Evolutionary conservation across 805 yeast species (phyloP).

Genomic region (Candida qinlingensis): DNA sequence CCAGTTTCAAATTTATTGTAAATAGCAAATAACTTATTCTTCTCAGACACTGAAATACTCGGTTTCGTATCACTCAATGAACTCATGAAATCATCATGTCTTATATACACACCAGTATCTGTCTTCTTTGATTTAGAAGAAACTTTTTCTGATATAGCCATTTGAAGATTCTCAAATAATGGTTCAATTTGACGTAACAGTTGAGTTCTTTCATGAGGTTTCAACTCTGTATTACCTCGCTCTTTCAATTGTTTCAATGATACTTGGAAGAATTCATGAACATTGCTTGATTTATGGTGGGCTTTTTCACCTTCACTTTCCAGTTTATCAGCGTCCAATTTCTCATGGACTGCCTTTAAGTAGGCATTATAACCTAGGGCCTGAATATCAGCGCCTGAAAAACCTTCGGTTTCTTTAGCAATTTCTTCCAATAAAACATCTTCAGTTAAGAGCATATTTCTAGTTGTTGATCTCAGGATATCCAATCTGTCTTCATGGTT

Average conservation of each 20-base stretch:
- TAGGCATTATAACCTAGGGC: constrained; percentile 90
- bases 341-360: constrained; percentile 74
- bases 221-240: constrained; percentile 17
- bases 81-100: constrained; percentile 47
- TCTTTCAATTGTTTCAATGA: constrained; percentile 19
- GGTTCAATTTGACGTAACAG: constrained; percentile 39
- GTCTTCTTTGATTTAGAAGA: constrained; percentile 7
- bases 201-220: constrained; percentile 37
- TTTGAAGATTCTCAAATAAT: constrained; percentile 15
- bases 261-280: constrained; percentile 40
- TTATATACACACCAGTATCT: constrained; percentile 38
- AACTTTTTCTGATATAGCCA: neutral
- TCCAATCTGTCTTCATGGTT: constrained; percentile 62
- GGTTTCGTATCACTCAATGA: constrained; percentile 78
- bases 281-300: constrained; percentile 4
- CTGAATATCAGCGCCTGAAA: constrained; percentile 92
- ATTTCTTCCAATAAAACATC: constrained; percentile 48
- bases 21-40: constrained; percentile 52
- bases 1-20: constrained; percentile 70
- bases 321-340: constrained; percentile 44
- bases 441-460: constrained; percentile 51
- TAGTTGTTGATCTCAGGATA: constrained; percentile 54
- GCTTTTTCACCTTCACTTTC: constrained; percentile 20
- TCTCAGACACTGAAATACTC: constrained; percentile 77
- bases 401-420: constrained; percentile 64